phyloP scores from a whole-genome alignment of 2,329 filamentous ascomycete species.

The Penicillium sp. region DNA sequence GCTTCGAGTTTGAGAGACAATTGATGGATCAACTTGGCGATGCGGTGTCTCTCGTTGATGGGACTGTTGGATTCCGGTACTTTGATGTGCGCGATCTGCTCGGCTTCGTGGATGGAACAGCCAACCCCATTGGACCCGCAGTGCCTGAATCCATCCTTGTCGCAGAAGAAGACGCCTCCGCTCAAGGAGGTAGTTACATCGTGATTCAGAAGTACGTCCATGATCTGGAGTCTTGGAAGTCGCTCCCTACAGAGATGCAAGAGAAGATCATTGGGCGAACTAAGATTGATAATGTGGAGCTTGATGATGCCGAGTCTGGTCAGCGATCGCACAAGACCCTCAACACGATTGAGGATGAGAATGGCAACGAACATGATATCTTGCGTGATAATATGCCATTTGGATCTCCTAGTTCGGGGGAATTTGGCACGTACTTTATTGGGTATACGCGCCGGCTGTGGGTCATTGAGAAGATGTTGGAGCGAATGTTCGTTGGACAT shows the following conservation, averaged over 20 bases:
- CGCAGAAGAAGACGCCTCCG: conserved; percentile 45
- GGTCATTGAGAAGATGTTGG: conserved; percentile 63
- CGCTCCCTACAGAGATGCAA: conserved; percentile 55
- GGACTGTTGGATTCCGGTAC: conserved; percentile 62
- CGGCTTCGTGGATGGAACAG: conserved; percentile 64
- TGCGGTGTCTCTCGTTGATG: conserved; percentile 54
- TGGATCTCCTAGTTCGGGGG: conserved; percentile 54
- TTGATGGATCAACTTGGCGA: conserved; percentile 55
- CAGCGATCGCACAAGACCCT: conserved; percentile 61
- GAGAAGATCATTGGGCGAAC: conserved; percentile 62
- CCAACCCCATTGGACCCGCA: conserved; percentile 57
- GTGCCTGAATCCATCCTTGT: conserved; percentile 52
- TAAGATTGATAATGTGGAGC: conserved; percentile 61
- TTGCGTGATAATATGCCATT: conserved; percentile 66
- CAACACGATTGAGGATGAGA: conserved; percentile 56
- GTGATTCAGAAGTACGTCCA: conserved; percentile 65
- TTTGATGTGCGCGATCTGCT: conserved; percentile 63
- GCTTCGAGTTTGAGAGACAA: conserved; percentile 63
- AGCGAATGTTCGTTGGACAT: conserved; percentile 61
- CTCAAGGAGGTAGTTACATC: conserved; percentile 59
- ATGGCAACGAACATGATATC: conserved; percentile 57
- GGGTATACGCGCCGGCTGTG: conserved; percentile 57
- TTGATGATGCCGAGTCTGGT: conserved; percentile 54
- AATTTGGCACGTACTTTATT: conserved; percentile 64
- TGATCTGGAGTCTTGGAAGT: conserved; percentile 54